Evolutionary conservation across 768 basidiomycete species (phyloP).

Genomic region (Leccinum longicurvipes): DNA sequence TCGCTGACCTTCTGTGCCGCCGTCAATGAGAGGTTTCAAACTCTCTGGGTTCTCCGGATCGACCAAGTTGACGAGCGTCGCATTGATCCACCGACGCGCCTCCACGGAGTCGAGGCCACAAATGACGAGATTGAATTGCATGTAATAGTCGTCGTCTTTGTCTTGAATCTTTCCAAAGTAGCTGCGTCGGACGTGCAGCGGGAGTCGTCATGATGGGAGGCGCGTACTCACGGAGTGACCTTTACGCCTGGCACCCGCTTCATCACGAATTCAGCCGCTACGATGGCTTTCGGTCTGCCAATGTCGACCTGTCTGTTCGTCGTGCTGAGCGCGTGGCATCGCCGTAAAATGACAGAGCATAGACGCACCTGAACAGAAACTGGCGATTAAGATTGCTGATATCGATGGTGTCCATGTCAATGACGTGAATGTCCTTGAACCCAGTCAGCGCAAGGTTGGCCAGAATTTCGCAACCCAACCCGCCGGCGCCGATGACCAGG

Average conservation of each 20-base stretch:
- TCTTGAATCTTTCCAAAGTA: slow-evolving; percentile 98
- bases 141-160: slow-evolving; percentile 91
- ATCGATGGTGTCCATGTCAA: slow-evolving; percentile 99
- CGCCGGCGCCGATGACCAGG: slow-evolving; percentile 96
- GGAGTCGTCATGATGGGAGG: background rate
- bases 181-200: slow-evolving; percentile 39
- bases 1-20: slow-evolving; percentile 88
- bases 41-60: slow-evolving; percentile 92
- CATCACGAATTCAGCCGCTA: slow-evolving; percentile 97
- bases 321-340: background rate
- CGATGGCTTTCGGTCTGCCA: slow-evolving; percentile 88
- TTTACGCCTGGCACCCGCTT: slow-evolving; percentile 92
- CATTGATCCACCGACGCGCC: slow-evolving; percentile 98
- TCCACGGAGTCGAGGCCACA: slow-evolving; percentile 97
- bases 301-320: slow-evolving; percentile 76
- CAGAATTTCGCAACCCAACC: slow-evolving; percentile 95
- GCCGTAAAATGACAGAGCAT: background rate
- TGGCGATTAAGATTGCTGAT: slow-evolving; percentile 98
- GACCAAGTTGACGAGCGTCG: slow-evolving; percentile 91
- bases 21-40: slow-evolving; percentile 95
- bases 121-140: slow-evolving; percentile 95
- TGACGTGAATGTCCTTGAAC: slow-evolving; percentile 98
- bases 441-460: slow-evolving; percentile 94
- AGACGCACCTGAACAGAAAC: slow-evolving; percentile 85
- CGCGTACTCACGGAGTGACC: slow-evolving; percentile 81